A percentile compares a stretch with the other conserved stretches of the same genome.
These are phyloP conservation scores for Bipolaris zeicola DNA, from an alignment of 2,329 filamentous ascomycete genomes.

Conservation along the genomic window DNA sequence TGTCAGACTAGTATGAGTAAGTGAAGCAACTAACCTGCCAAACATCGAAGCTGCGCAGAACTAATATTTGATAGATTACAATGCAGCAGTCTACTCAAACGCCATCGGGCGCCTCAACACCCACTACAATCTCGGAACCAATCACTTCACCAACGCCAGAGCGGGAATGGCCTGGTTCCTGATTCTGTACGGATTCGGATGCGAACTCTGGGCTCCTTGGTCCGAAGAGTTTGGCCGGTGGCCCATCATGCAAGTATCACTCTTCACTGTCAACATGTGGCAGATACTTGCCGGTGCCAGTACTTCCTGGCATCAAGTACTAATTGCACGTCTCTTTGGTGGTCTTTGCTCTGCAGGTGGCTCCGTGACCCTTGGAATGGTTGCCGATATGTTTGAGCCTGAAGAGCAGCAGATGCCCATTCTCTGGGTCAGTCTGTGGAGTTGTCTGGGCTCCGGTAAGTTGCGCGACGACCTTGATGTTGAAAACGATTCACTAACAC, in stretches of 20 bases:
- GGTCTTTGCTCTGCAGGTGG: constrained; percentile 62
- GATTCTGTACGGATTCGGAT: constrained; percentile 80
- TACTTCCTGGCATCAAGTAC: constrained; percentile 64
- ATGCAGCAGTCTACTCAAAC: constrained; percentile 62
- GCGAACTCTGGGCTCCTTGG: constrained; percentile 82
- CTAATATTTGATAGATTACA: constrained; percentile 52
- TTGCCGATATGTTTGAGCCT: constrained; percentile 66
- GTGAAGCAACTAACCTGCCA: constrained; percentile 45
- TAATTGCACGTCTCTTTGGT: constrained; percentile 60
- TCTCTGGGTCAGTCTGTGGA: constrained; percentile 59
- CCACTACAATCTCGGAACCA: constrained; percentile 58
- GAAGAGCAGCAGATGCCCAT: constrained; percentile 73
- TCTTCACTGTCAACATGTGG: constrained; percentile 75
- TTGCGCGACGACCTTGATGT: too few relatives aligned
- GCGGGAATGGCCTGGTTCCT: constrained; percentile 76
- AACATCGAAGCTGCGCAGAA: constrained; percentile 22
- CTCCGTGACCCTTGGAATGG: constrained; percentile 67
- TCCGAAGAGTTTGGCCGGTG: constrained; percentile 80
- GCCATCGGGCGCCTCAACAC: constrained; percentile 58
- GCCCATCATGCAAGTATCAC: constrained; percentile 72
- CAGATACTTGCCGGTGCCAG: constrained; percentile 66
- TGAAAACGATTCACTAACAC: neutral
- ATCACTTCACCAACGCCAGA: constrained; percentile 50
- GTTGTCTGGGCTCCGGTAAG: constrained; percentile 68
- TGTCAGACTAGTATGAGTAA: constrained; percentile 59